Conservation (phyloP, 225 moss, liverwort and hornwort species). For the Thuidium tamariscinum region DNA sequence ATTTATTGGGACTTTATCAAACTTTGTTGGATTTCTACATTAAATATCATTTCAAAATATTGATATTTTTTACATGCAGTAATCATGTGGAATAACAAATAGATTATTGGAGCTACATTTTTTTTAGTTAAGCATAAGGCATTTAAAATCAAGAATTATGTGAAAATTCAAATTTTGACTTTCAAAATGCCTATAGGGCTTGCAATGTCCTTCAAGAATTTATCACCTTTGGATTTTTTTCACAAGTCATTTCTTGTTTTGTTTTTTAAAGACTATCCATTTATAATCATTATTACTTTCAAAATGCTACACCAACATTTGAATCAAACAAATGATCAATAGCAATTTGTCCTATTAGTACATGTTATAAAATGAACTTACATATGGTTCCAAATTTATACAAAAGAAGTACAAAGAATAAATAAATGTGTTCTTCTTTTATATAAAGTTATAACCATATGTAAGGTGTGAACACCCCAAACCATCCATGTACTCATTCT, state of each 20-base stretch:
- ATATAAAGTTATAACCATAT: neutral
- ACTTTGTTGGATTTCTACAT: too few species aligned
- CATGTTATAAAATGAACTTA: neutral
- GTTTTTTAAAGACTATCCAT: neutral
- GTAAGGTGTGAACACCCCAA: neutral
- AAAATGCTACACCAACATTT: neutral
- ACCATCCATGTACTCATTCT: accelerated
- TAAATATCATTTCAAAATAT: too few species aligned
- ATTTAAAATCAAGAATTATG: too few species aligned
- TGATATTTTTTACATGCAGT: too few species aligned
- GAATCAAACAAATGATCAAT: accelerated
- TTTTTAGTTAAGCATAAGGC: too few species aligned
- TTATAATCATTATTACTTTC: neutral
- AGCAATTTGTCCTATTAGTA: neutral
- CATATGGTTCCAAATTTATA: neutral
- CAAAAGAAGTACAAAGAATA: neutral
- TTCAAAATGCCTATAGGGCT: too few species aligned
- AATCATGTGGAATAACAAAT: too few species aligned
- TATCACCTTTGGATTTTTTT: neutral
- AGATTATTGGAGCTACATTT: too few species aligned
- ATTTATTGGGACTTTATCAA: too few species aligned
- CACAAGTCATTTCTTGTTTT: neutral
- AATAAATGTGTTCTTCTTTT: too few species aligned
- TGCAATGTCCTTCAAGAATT: too few species aligned
- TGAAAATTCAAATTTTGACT: too few species aligned